phyloP scores from a whole-genome alignment of 2,329 filamentous ascomycete genomes.

The Mollisiaceae sp. region DNA sequence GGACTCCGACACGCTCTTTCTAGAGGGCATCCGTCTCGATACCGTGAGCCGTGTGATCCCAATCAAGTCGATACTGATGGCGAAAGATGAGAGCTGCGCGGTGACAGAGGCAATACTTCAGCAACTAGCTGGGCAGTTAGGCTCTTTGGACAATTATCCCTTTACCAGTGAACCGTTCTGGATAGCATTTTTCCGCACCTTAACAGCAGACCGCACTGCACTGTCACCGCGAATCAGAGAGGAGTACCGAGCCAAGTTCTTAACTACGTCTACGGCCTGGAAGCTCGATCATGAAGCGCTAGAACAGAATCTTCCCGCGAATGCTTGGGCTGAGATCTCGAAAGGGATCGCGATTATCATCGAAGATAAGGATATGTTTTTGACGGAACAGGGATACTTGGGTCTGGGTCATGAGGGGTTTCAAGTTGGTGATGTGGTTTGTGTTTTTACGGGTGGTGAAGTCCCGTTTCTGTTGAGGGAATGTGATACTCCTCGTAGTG shows the following conservation, averaged over 20 bases:
- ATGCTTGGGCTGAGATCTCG: not conserved
- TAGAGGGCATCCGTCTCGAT: constrained; percentile 10
- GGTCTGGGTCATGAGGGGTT: constrained; percentile 4
- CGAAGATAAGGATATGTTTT: constrained; percentile 11
- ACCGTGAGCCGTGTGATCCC: too few species aligned
- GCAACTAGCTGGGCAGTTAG: too few species aligned
- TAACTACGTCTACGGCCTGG: too few species aligned
- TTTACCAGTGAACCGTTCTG: constrained; percentile 4
- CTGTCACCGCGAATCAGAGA: constrained; percentile 8
- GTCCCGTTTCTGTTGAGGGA: not conserved
- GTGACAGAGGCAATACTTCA: not conserved
- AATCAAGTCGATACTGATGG: too few species aligned
- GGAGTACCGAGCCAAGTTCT: not conserved
- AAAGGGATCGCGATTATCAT: not conserved
- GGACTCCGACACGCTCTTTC: constrained; percentile 6
- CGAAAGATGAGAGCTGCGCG: not conserved
- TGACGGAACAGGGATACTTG: not conserved
- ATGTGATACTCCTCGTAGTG: too few species aligned
- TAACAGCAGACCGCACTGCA: constrained; percentile 11
- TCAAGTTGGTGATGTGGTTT: not conserved
- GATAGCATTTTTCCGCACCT: constrained; percentile 10
- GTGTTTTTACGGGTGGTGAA: not conserved
- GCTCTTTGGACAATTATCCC: constrained; percentile 3
- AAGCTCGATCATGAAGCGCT: too few species aligned
- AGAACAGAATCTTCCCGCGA: not conserved